Evolutionary conservation across 139 green algal genomes (phyloP), one percentile per base, ranked within the genome.

Genomic region (Chlamydomonas applanata): DNA sequence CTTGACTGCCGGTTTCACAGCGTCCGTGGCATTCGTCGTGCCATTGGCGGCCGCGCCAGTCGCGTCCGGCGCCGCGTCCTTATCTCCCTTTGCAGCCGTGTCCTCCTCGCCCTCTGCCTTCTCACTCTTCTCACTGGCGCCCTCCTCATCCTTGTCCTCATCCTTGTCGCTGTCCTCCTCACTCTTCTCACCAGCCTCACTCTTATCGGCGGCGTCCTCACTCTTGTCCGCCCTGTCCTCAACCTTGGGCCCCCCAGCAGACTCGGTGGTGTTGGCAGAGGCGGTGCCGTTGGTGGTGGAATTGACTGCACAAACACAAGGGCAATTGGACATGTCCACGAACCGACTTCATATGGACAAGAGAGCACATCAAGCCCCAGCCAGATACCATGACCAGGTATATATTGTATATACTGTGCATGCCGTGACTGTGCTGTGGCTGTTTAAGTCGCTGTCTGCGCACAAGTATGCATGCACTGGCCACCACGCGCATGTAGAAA

Each of bases 31-130:
- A 14, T 61, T 27, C 9, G 19, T 22, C 20, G 53, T 24, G 45
- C 13, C 45, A 54, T 54, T 16, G 45, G 13, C 45, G 16, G 13
- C 45, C 45, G 45, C 45, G 45, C 13, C 45, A 54, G 45, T 54
- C 45, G 13, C 45, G 45, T 62, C 56, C 16, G 62, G 46, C n/a
- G 76, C 67, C 0, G 46, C 61, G 29, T 65, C 72, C 27, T 66
- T 69, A 14, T 78, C 65, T 7, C n/a, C 44, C 66, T 75, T 69
- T 14, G n/a, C 79, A 11, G 73, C 75, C 33, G 61, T 59, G 32
- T 72, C 57, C 57, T 82, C 72, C 52, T 73, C 79, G 44, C 49
- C 72, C 35, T 75, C 56, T 13, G 82, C 63, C 66, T 77, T 62
- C 29, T 77, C 74, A 44, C 19, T 52, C 19, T 63, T 62, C 40